Evolutionary conservation across 768 basidiomycete genomes (phyloP), one percentile per base, ranked within the genome.

Genomic region (Rhizopogon vesiculosus): DNA sequence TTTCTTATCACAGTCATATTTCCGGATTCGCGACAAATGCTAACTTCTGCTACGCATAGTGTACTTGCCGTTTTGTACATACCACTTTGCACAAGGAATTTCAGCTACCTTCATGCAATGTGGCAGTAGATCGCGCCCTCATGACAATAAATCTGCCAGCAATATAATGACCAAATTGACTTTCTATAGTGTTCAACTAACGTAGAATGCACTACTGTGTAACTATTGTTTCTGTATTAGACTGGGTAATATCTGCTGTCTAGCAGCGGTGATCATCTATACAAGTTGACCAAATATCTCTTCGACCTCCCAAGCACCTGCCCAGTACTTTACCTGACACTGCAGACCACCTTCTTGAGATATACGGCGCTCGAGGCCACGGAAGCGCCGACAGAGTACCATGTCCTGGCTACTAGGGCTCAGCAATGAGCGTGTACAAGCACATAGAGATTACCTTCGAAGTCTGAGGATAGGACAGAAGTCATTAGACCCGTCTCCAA

Each of bases 301-400:
- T 69, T 98, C 96, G 45, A 94, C 86, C 68, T 98, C 93, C 96
- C 96, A 98, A 43, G 94, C 95, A 39, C 92, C 93, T 7, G 82
- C 82, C 96, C 96, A 98, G 66, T 91, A 88, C 61, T 83, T 76
- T 56, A 94, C 81, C 53, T 84, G 69, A 62, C 87, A 87, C 56
- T 82, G 80, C 57, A 97, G 78, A 10, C 90, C 90, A 3, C 89
- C 90, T 56, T 97, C 91, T 48, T 78, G 77, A 40, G 76, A 75
- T 61, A 98, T 93, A 33, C 92, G 83, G 62, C 77, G 82, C 61
- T 92, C 84, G 43, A 99, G 75, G 42, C 89, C 93, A 54, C 89
- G 85, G 69, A 80, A 79, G 45, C 76, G 83, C 58, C 97, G 79
- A 61, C 93, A 96, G 45, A 93, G 80, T 3, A 88, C 86, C 38